Evolutionary conservation across 768 basidiomycete species (phyloP).

Genomic region (Ramaria sp.): DNA sequence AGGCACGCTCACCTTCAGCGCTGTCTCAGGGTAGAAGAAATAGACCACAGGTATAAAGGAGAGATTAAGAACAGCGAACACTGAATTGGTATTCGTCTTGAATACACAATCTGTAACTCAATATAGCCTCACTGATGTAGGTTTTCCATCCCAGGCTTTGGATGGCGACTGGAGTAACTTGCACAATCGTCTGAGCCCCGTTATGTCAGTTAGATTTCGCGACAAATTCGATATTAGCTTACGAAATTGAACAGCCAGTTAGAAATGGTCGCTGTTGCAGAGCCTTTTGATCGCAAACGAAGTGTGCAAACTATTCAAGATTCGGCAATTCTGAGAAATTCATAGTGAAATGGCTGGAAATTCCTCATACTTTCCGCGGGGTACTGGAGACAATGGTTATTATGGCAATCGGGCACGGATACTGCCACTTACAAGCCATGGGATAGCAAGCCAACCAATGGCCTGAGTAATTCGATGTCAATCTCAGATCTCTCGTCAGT

Average conservation of each 20-base stretch:
- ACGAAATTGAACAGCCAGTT: conserved; percentile 53
- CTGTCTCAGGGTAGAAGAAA: conserved; percentile 52
- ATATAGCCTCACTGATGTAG: conserved; percentile 36
- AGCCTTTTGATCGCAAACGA: conserved; percentile 6
- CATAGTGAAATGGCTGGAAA: not conserved
- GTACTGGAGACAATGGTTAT: not conserved
- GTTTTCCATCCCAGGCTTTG: conserved; percentile 48
- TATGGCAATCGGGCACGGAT: not conserved
- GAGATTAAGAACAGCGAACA: conserved; percentile 48
- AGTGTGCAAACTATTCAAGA: conserved; percentile 2
- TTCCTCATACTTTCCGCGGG: conserved; percentile 4
- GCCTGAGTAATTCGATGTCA: not conserved
- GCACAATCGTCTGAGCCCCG: not conserved
- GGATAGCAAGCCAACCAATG: conserved; percentile 7
- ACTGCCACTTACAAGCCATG: conserved; percentile 1
- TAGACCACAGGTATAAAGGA: conserved; percentile 48
- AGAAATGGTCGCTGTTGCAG: conserved; percentile 3
- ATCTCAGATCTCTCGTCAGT: not conserved
- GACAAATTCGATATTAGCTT: conserved; percentile 18
- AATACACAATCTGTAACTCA: not conserved
- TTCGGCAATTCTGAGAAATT: not conserved
- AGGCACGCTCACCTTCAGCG: conserved; percentile 13
- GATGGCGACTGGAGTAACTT: conserved; percentile 16
- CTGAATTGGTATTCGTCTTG: conserved; percentile 14
- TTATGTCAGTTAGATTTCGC: not conserved